phyloP scores from a whole-genome alignment of 768 basidiomycete species.

The Tremella yokohamensis region DNA sequence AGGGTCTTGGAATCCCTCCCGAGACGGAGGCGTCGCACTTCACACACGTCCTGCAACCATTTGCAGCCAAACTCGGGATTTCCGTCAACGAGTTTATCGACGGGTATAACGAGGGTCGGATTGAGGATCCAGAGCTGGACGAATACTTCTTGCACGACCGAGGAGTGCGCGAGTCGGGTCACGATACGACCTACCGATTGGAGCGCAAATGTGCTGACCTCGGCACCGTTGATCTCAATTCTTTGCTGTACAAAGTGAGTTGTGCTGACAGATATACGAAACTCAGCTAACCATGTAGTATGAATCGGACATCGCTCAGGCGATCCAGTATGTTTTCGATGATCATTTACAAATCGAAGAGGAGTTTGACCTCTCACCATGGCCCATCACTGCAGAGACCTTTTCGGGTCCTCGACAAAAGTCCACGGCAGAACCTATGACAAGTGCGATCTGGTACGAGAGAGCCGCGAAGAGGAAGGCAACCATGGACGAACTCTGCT shows the following conservation, averaged over 20 bases:
- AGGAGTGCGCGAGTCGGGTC: constrained; percentile 90
- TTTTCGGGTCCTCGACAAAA: constrained; percentile 51
- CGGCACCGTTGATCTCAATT: constrained; percentile 91
- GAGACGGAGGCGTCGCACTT: constrained; percentile 99
- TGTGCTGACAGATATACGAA: too few relatives aligned
- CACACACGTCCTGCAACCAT: constrained; percentile 94
- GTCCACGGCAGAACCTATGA: constrained; percentile 56
- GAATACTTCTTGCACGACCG: constrained; percentile 98
- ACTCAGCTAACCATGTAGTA: constrained; percentile 55
- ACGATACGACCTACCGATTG: constrained; percentile 94
- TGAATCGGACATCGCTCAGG: constrained; percentile 96
- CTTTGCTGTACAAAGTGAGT: constrained; percentile 76
- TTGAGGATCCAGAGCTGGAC: constrained; percentile 83
- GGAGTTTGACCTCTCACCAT: constrained; percentile 84
- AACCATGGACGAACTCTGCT: constrained; percentile 87
- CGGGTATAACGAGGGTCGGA: constrained; percentile 78
- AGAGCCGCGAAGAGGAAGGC: constrained; percentile 77
- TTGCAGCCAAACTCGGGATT: constrained; percentile 82
- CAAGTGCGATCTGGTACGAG: constrained; percentile 86
- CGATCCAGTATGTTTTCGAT: constrained; percentile 90
- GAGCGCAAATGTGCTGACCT: constrained; percentile 97
- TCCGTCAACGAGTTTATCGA: constrained; percentile 95
- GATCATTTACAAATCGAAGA: constrained; percentile 88
- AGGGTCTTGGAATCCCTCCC: constrained; percentile 91
- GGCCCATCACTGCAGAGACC: constrained; percentile 59